Conservation (phyloP, 108 stramenopile species). For the Seminavis robusta region DNA sequence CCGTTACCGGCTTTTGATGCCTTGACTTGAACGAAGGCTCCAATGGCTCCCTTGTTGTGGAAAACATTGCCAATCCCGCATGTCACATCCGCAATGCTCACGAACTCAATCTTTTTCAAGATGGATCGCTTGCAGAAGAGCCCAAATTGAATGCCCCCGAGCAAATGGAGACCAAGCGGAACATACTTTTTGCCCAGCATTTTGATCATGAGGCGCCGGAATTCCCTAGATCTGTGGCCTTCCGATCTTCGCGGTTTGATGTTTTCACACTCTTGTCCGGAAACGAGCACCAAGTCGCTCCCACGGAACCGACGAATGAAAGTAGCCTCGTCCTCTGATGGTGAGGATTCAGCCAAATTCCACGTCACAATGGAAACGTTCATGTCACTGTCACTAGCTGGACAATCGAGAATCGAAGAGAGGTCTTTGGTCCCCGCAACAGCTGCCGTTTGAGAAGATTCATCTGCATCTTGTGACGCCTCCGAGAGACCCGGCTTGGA, state of each 20-base stretch:
- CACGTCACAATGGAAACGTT: slow-evolving; percentile 78
- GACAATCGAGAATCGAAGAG: not conserved
- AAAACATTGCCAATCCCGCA: slow-evolving; percentile 90
- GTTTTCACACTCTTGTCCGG: slow-evolving; percentile 87
- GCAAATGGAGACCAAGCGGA: slow-evolving; percentile 76
- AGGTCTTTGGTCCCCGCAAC: not conserved
- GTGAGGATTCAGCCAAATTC: slow-evolving; percentile 82
- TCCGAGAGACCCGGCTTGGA: not conserved
- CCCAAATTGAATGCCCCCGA: slow-evolving; percentile 88
- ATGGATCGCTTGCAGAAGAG: slow-evolving; percentile 72
- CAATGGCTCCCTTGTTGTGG: slow-evolving; percentile 91
- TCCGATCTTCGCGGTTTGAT: slow-evolving; percentile 86
- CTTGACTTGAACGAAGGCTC: slow-evolving; percentile 66
- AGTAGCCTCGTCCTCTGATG: slow-evolving; percentile 71
- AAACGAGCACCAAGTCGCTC: slow-evolving; percentile 82
- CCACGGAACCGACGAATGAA: slow-evolving; percentile 76
- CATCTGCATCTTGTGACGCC: not conserved
- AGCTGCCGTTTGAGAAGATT: not conserved
- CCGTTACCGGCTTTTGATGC: slow-evolving; percentile 17
- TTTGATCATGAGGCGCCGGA: slow-evolving; percentile 69
- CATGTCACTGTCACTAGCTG: slow-evolving; percentile 52
- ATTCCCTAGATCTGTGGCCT: slow-evolving; percentile 74
- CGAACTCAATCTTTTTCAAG: slow-evolving; percentile 63
- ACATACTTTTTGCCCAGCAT: slow-evolving; percentile 77
- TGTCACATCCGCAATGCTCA: slow-evolving; percentile 77